phyloP scores from a whole-genome alignment of 2,329 filamentous ascomycete genomes.

The Xylariaceae sp. region DNA sequence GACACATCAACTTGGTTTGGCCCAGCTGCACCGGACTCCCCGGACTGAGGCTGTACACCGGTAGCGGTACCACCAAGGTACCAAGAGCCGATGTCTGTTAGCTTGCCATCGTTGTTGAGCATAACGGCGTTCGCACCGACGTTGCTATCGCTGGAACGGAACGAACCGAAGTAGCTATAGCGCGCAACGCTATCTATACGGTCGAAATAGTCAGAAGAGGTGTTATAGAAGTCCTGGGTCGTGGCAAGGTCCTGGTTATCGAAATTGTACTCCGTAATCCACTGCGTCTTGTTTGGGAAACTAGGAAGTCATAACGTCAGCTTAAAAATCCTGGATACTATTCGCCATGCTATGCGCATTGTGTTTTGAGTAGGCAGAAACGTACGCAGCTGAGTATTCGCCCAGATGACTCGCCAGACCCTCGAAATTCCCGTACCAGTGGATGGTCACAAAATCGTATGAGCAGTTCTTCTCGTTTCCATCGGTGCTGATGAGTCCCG shows the following conservation, averaged over 20 bases:
- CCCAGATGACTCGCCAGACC: constrained; percentile 72
- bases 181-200: constrained; percentile 64
- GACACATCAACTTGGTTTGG: neutral
- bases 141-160: constrained; percentile 73
- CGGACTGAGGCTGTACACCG: constrained; percentile 49
- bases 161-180: constrained; percentile 80
- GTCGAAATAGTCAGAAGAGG: constrained; percentile 71
- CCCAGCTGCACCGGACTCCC: constrained; percentile 23
- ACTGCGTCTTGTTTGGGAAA: constrained; percentile 69
- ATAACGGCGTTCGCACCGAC: constrained; percentile 77
- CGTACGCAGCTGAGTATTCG: constrained; percentile 56
- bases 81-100: constrained; percentile 80
- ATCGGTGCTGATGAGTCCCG: constrained; percentile 58
- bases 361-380: neutral
- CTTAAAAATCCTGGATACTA: neutral
- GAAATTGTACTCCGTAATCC: constrained; percentile 80
- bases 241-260: constrained; percentile 60
- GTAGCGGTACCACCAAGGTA: constrained; percentile 69
- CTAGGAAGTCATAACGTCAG: constrained; percentile 41
- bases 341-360: neutral
- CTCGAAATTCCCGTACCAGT: constrained; percentile 74
- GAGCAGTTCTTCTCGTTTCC: constrained; percentile 59
- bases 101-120: constrained; percentile 68
- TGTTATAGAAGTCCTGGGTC: constrained; percentile 73
- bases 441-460: constrained; percentile 68